phyloP scores from a whole-genome alignment of 1,139 yeast species.

The Taphrina flavorubra region DNA sequence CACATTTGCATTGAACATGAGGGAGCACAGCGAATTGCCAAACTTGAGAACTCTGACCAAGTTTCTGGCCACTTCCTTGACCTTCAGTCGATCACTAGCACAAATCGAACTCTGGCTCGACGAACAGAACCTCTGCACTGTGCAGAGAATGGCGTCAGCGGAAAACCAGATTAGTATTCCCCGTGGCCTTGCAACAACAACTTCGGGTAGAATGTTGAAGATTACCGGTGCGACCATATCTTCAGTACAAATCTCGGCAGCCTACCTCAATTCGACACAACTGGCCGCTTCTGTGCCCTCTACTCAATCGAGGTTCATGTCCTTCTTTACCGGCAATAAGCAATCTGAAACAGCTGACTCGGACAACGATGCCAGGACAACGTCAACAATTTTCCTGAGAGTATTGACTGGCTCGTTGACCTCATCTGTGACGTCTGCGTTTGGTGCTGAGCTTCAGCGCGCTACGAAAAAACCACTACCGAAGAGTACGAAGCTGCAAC shows the following conservation, averaged over 20 bases:
- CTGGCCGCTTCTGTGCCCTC: slow-evolving; percentile 45
- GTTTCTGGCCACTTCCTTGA: slow-evolving; percentile 54
- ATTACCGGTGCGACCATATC: slow-evolving; percentile 49
- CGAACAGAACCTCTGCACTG: slow-evolving; percentile 48
- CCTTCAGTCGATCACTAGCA: slow-evolving; percentile 51
- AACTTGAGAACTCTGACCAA: slow-evolving; percentile 52
- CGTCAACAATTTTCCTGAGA: slow-evolving; percentile 35
- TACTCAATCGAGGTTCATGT: slow-evolving; percentile 47
- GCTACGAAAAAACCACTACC: slow-evolving; percentile 57
- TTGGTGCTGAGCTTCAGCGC: slow-evolving; percentile 52
- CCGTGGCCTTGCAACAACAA: slow-evolving; percentile 46
- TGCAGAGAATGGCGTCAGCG: slow-evolving; percentile 50
- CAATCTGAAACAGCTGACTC: not conserved
- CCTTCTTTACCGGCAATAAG: slow-evolving; percentile 46
- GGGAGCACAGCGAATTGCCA: slow-evolving; percentile 49
- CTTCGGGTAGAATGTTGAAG: slow-evolving; percentile 46
- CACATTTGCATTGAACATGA: slow-evolving; percentile 53
- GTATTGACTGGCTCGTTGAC: slow-evolving; percentile 30
- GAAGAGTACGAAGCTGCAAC: slow-evolving; percentile 51
- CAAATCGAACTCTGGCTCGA: slow-evolving; percentile 51
- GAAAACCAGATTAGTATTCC: slow-evolving; percentile 49
- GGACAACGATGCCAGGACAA: slow-evolving; percentile 14
- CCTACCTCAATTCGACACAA: slow-evolving; percentile 54
- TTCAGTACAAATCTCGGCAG: slow-evolving; percentile 50
- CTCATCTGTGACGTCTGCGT: slow-evolving; percentile 46